phyloP scores from a whole-genome alignment of 2,329 filamentous ascomycete species.

The Conoideocrella luteorostrata region DNA sequence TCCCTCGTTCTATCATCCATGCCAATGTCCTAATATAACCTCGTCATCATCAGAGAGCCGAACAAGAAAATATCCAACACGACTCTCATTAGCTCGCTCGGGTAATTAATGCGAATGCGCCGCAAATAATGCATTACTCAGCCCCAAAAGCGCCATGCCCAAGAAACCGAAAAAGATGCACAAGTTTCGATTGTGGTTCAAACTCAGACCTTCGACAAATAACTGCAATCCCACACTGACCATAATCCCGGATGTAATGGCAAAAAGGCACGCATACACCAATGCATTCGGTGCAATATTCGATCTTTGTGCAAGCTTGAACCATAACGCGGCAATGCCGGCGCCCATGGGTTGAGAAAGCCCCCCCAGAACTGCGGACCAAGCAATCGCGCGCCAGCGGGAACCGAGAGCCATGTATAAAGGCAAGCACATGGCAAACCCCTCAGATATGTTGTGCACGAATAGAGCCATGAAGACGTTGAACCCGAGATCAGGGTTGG shows the following conservation, averaged over 20 bases:
- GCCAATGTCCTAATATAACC: neutral
- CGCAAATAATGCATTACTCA: constrained; percentile 80
- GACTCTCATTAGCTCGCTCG: too few relatives aligned
- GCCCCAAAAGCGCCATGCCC: constrained; percentile 80
- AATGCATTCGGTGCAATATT: constrained; percentile 45
- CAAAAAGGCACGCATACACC: constrained; percentile 79
- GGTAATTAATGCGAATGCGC: constrained; percentile 24
- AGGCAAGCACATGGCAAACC: constrained; percentile 87
- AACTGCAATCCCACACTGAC: constrained; percentile 84
- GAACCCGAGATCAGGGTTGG: constrained; percentile 80
- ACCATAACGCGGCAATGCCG: constrained; percentile 77
- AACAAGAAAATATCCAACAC: neutral
- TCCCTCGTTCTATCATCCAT: too few relatives aligned
- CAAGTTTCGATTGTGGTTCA: constrained; percentile 72
- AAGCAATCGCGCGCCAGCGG: constrained; percentile 74
- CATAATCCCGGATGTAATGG: constrained; percentile 89
- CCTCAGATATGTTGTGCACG: constrained; percentile 97
- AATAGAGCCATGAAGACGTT: constrained; percentile 93
- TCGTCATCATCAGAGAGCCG: neutral
- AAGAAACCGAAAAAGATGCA: constrained; percentile 76
- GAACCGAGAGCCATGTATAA: constrained; percentile 85
- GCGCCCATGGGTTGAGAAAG: constrained; percentile 84
- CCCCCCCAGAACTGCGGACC: constrained; percentile 77
- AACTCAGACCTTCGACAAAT: constrained; percentile 75
- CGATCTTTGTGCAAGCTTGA: constrained; percentile 57